These are phyloP conservation scores for Aspergillus caelatus DNA, from an alignment of 2,329 filamentous ascomycete species.

Conservation along the genomic window DNA sequence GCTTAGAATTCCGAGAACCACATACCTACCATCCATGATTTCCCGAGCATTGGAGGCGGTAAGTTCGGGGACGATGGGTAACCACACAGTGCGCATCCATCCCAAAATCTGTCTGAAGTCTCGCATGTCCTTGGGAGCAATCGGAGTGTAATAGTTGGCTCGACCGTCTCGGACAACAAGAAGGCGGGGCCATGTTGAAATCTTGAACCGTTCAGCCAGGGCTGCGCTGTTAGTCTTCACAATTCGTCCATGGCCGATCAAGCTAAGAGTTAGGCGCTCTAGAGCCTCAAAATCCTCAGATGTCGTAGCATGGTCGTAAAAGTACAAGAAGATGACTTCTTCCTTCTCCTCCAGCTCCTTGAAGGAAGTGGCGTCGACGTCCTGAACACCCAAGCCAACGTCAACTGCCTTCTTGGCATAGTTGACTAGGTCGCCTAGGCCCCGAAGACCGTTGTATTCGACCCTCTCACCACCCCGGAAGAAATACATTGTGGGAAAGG, in stretches of 20 bases:
- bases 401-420: conserved; percentile 87
- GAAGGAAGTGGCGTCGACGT: conserved; percentile 77
- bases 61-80: conserved; percentile 92
- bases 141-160: conserved; percentile 83
- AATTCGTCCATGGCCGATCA: conserved; percentile 88
- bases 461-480: conserved; percentile 90
- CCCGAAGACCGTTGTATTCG: conserved; percentile 89
- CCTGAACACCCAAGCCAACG: conserved; percentile 72
- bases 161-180: conserved; percentile 87
- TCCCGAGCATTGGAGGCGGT: conserved; percentile 89
- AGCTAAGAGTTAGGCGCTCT: conserved; percentile 79
- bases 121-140: conserved; percentile 90
- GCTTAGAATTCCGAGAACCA: conserved; percentile 88
- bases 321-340: conserved; percentile 95
- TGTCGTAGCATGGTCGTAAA: conserved; percentile 94
- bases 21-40: conserved; percentile 91
- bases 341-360: conserved; percentile 86
- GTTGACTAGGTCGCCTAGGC: conserved; percentile 83
- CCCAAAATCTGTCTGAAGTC: conserved; percentile 76
- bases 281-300: conserved; percentile 88
- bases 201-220: conserved; percentile 83
- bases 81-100: conserved; percentile 97
- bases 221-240: conserved; percentile 84
- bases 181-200: conserved; percentile 93
- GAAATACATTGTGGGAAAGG: conserved; percentile 88